A percentile compares a stretch with the other conserved stretches of the same genome.
These are phyloP conservation scores for Podospora didyma DNA, from an alignment of 495 filamentous ascomycete species.

Conservation along the genomic window DNA sequence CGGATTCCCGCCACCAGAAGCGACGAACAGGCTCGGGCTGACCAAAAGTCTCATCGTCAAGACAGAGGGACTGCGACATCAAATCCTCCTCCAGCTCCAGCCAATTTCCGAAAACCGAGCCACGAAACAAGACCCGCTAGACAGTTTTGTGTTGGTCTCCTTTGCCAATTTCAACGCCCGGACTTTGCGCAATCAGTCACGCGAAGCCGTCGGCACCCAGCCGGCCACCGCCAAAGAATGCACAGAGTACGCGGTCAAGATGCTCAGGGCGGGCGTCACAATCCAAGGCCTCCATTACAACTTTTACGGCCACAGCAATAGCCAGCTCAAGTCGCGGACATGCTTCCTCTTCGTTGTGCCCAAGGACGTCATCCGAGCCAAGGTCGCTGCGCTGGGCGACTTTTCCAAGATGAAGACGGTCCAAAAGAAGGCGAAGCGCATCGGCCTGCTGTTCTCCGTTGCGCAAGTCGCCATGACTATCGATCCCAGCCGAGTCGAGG, in stretches of 20 bases:
- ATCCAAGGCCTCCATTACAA: conserved; percentile 42
- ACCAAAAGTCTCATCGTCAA: background rate
- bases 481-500: conserved; percentile 36
- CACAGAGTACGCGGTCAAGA: conserved; percentile 35
- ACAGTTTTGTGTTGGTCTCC: conserved; percentile 36
- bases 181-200: conserved; percentile 1
- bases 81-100: background rate
- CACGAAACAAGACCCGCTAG: conserved; percentile 20
- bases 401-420: conserved; percentile 50
- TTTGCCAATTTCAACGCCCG: conserved; percentile 37
- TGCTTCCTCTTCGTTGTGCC: conserved; percentile 43
- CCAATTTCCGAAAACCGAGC: conserved; percentile 30
- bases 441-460: conserved; percentile 46
- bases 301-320: conserved; percentile 52
- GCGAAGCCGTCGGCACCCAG: conserved; percentile 12
- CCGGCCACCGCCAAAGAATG: conserved; percentile 36
- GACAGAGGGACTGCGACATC: background rate
- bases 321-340: conserved; percentile 47
- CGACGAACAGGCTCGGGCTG: background rate
- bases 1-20: background rate
- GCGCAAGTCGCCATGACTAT: conserved; percentile 36
- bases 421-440: conserved; percentile 47
- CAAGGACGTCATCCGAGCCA: conserved; percentile 31
- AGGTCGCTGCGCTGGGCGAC: conserved; percentile 42
- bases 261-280: conserved; percentile 36